phyloP scores from a whole-genome alignment of 495 filamentous ascomycete genomes.

The Neohortaea acidophila region DNA sequence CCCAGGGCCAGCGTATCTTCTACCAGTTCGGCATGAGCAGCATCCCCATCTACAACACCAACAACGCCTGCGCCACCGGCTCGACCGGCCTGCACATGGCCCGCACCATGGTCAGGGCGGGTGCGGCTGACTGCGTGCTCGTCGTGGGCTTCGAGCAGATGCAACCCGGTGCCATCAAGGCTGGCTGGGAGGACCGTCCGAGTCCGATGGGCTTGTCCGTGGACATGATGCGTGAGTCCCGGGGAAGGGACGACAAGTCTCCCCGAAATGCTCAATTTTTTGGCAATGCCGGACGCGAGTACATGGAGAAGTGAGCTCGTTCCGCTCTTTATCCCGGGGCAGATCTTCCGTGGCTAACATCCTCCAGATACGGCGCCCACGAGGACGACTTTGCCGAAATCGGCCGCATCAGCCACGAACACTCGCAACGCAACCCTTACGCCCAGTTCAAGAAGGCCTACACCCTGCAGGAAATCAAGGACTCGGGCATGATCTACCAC shows the following conservation, averaged over 20 bases:
- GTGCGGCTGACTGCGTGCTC: constrained; percentile 69
- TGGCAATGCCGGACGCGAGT: constrained; percentile 85
- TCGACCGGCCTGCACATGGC: constrained; percentile 77
- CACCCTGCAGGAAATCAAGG: constrained; percentile 67
- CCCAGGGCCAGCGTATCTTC: constrained; percentile 91
- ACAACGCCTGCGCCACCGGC: constrained; percentile 96
- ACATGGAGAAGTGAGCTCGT: constrained; percentile 68
- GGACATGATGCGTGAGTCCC: constrained; percentile 66
- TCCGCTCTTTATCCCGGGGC: neutral
- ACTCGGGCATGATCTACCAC: constrained; percentile 62
- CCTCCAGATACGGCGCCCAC: constrained; percentile 48
- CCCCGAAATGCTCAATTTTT: constrained; percentile 87
- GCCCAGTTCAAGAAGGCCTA: constrained; percentile 92
- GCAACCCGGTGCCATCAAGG: constrained; percentile 68
- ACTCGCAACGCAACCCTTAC: constrained; percentile 86
- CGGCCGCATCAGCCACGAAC: constrained; percentile 78
- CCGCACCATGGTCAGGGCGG: constrained; percentile 61
- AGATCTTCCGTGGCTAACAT: neutral
- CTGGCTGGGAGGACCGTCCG: constrained; percentile 61
- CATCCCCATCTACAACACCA: constrained; percentile 89
- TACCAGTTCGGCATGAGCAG: constrained; percentile 97
- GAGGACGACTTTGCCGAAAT: constrained; percentile 91
- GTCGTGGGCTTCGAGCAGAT: constrained; percentile 99
- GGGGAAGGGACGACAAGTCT: constrained; percentile 63
- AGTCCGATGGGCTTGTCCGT: constrained; percentile 56